Percentiles rank a stretch among this genome's conserved stretches.
Evolutionary conservation across 1,284 basidiomycete genomes (phyloP).

Genomic region (Anthracocystis walkeri): DNA sequence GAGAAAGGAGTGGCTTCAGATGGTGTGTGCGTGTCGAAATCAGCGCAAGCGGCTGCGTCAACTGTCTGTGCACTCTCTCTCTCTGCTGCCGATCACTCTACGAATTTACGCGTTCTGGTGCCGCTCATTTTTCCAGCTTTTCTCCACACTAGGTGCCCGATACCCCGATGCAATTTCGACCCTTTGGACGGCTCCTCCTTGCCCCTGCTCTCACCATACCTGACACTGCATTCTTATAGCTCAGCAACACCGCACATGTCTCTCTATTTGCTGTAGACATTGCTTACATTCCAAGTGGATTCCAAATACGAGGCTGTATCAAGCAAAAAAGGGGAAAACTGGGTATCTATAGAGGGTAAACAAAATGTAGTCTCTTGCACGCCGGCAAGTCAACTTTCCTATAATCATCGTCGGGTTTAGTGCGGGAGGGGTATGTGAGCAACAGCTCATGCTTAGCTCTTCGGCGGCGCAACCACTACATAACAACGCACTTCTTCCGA

Average conservation of each 20-base stretch:
- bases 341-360: constrained; percentile 21
- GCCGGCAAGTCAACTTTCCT: constrained; percentile 8
- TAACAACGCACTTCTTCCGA: constrained; percentile 56
- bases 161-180: neutral
- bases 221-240: neutral
- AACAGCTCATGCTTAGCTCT: too few relatives aligned
- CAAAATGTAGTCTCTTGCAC: constrained; percentile 6
- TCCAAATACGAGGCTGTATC: neutral
- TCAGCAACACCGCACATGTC: neutral
- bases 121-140: neutral
- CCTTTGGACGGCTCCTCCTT: neutral
- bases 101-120: constrained; percentile 19
- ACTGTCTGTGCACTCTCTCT: neutral
- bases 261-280: neutral
- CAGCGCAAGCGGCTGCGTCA: constrained; percentile 9
- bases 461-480: constrained; percentile 22
- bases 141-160: neutral
- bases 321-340: neutral
- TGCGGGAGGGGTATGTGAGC: constrained; percentile 11
- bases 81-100: constrained; percentile 14
- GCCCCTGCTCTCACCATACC: neutral
- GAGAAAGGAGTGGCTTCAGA: neutral
- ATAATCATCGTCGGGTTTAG: neutral
- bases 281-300: neutral
- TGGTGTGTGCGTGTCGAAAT: constrained; percentile 3